Evolutionary conservation across 441 rosid genomes (phyloP).

Genomic region (California macrophylla): DNA sequence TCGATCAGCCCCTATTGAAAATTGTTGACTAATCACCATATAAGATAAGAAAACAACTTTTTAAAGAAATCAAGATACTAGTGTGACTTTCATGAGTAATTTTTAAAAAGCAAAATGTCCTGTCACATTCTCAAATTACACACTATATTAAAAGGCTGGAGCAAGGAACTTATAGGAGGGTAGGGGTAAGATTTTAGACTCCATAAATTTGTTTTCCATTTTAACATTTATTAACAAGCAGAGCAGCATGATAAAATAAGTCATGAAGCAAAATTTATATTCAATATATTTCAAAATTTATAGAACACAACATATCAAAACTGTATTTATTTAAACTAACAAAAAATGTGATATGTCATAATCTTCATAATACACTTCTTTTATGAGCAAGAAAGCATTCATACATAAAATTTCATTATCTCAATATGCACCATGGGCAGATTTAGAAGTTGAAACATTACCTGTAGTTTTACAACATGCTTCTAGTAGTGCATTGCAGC

Average conservation of each 20-base stretch:
- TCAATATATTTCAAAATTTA: neutral
- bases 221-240: neutral
- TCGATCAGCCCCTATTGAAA: constrained; percentile 55
- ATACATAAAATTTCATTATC: too few species aligned
- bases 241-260: neutral
- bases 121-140: neutral
- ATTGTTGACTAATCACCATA: constrained; percentile 14
- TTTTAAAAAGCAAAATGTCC: neutral
- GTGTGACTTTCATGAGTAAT: neutral
- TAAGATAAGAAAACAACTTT: constrained; percentile 8
- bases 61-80: constrained; percentile 14
- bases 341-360: neutral
- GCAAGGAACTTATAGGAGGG: neutral
- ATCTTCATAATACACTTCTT: neutral
- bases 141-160: neutral
- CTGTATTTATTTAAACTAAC: neutral
- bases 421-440: constrained; percentile 4
- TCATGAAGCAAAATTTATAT: neutral
- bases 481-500: constrained; percentile 89
- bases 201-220: neutral
- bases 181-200: neutral
- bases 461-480: constrained; percentile 73
- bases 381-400: neutral
- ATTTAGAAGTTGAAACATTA: constrained; percentile 11
- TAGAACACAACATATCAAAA: neutral